Evolutionary conservation across 495 filamentous ascomycete species (phyloP).

Genomic region (Hypoxylon rickii): DNA sequence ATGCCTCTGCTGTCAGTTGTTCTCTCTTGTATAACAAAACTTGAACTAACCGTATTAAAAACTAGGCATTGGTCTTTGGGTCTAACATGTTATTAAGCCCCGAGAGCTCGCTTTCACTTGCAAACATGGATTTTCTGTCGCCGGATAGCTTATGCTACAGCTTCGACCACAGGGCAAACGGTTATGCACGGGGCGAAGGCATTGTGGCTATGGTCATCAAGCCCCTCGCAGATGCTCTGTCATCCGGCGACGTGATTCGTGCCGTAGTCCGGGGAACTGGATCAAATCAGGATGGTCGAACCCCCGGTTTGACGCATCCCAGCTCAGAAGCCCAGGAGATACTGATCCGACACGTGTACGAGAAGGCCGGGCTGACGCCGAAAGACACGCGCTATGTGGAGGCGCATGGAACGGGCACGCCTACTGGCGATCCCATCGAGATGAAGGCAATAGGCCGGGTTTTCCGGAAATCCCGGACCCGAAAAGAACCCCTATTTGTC

Average conservation of each 20-base stretch:
- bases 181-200: constrained; percentile 66
- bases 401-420: constrained; percentile 56
- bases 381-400: constrained; percentile 51
- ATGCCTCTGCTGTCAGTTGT: constrained; percentile 26
- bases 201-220: constrained; percentile 60
- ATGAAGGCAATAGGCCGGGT: constrained; percentile 49
- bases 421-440: constrained; percentile 60
- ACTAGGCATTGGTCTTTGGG: constrained; percentile 9
- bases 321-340: constrained; percentile 52
- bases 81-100: constrained; percentile 32
- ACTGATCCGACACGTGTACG: constrained; percentile 54
- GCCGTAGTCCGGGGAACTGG: constrained; percentile 59
- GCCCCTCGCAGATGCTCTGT: constrained; percentile 49
- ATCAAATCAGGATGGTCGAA: constrained; percentile 58
- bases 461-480: constrained; percentile 29
- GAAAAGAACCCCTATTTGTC: constrained; percentile 40
- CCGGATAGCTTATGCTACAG: constrained; percentile 51
- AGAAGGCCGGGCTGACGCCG: constrained; percentile 46
- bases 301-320: constrained; percentile 56
- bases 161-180: constrained; percentile 62
- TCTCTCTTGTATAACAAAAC: too few relatives aligned
- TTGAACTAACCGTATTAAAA: background rate
- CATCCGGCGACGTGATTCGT: constrained; percentile 56
- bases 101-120: constrained; percentile 33
- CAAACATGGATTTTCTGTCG: constrained; percentile 40